Percentiles rank a stretch among this genome's conserved stretches.
phyloP scores from a whole-genome alignment of 352 stramenopile species.

The Phytophthora pseudosyringae region DNA sequence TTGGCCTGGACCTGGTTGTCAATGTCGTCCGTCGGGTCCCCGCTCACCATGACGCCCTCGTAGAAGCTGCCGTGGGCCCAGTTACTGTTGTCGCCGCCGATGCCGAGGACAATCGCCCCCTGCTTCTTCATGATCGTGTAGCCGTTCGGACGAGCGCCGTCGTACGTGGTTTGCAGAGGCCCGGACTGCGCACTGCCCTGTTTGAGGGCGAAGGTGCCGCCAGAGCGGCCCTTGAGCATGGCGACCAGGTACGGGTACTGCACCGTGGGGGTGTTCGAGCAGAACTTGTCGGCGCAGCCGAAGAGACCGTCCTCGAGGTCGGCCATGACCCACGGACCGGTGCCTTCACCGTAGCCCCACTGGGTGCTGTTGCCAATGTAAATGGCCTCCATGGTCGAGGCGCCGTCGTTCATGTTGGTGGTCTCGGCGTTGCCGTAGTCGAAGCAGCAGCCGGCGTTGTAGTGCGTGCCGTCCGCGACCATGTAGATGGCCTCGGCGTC shows the following conservation, averaged over 20 bases:
- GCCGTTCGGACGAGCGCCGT: slow-evolving; percentile 26
- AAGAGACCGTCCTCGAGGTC: slow-evolving; percentile 33
- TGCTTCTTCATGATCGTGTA: slow-evolving; percentile 37
- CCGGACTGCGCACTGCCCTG: slow-evolving; percentile 26
- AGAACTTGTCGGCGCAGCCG: slow-evolving; percentile 22
- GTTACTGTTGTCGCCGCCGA: slow-evolving; percentile 31
- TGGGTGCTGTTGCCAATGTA: slow-evolving; percentile 24
- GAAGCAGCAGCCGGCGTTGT: slow-evolving; percentile 28
- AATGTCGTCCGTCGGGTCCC: slow-evolving; percentile 19
- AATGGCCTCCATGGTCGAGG: slow-evolving; percentile 29
- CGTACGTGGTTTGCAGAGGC: slow-evolving; percentile 23
- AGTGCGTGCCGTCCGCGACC: slow-evolving; percentile 27
- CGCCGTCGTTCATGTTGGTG: slow-evolving; percentile 26
- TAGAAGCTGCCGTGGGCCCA: slow-evolving; percentile 24
- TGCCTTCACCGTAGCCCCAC: slow-evolving; percentile 27
- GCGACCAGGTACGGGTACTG: slow-evolving; percentile 17
- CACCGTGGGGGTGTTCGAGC: slow-evolving; percentile 18
- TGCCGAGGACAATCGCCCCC: slow-evolving; percentile 30
- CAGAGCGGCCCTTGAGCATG: slow-evolving; percentile 34
- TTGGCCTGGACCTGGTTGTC: slow-evolving; percentile 24
- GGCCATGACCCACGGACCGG: slow-evolving; percentile 31
- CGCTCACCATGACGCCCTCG: slow-evolving; percentile 27
- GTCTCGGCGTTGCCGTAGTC: slow-evolving; percentile 36
- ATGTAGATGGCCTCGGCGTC: slow-evolving; percentile 36
- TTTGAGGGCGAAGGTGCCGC: slow-evolving; percentile 27